A percentile compares a stretch with the other conserved stretches of the same genome.
phyloP scores from a whole-genome alignment of 768 basidiomycete genomes.

The Symmetrospora coprosmae region DNA sequence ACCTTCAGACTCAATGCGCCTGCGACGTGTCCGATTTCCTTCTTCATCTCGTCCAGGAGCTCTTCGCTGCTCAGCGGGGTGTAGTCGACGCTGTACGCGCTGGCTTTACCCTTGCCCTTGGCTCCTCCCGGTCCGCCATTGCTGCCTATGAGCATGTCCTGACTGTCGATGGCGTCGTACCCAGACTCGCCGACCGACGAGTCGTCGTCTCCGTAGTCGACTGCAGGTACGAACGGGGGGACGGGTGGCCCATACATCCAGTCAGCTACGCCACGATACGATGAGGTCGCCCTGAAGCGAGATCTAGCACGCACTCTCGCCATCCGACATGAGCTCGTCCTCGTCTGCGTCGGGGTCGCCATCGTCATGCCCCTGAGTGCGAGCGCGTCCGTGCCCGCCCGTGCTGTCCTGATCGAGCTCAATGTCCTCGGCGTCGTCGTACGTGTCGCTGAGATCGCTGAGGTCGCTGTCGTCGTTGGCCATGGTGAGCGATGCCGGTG shows the following conservation, averaged over 20 bases:
- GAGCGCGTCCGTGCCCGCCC: constrained; percentile 9
- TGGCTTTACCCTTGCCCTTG: constrained; percentile 45
- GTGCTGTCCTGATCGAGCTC: constrained; percentile 24
- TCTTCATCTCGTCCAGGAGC: constrained; percentile 62
- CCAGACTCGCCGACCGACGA: background rate
- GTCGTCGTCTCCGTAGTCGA: background rate
- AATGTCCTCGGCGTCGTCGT: background rate
- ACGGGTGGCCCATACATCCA: too few species aligned
- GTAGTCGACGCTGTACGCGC: constrained; percentile 75
- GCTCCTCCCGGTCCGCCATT: constrained; percentile 50
- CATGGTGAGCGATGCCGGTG: background rate
- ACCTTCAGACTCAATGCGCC: constrained; percentile 81
- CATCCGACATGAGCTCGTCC: constrained; percentile 18
- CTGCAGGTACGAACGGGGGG: too few species aligned
- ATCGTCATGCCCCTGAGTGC: constrained; percentile 23
- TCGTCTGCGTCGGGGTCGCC: constrained; percentile 29
- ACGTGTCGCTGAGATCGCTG: background rate
- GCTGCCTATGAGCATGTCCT: constrained; percentile 41
- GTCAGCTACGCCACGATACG: too few species aligned
- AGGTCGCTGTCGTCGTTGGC: background rate
- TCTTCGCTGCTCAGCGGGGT: constrained; percentile 56
- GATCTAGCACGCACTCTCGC: background rate
- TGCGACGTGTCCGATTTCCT: constrained; percentile 71
- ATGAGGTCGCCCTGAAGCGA: too few species aligned
- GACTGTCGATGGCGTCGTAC: constrained; percentile 43